Evolutionary conservation across 345 rosid genomes (phyloP), one percentile per base, ranked within the genome.

Genomic region (Raphanus sativus): DNA sequence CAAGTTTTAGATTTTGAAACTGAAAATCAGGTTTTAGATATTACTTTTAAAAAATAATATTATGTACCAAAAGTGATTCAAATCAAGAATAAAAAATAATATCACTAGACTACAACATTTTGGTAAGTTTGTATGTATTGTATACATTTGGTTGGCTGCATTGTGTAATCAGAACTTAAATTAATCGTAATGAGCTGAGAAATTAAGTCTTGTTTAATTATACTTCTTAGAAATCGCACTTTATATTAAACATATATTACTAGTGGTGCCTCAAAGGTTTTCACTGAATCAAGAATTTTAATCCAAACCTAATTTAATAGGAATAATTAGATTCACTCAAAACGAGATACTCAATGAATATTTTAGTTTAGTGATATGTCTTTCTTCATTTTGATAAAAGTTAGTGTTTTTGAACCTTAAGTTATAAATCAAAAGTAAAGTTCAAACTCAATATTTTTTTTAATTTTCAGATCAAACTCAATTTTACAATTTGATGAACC

Each of bases 101-200:
- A 5, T 32, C 34, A 32, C 34, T 32, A 32, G 34, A 32, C 34
- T 32, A 32, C 34, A 32, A 36, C 40, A 36, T 36, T 36, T 36
- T 36, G 34, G 34, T 32, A 36, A 36, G 40, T 8, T 36, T 36
- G 10, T 36, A 40, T 76, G 62, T 69, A 11, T 60, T 62, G 52
- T 11, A 67, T 28, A 4, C 4, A 30, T 60, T 24, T 70, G 21
- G 17, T 70, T 70, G 65, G 64, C 74, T 70, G 17, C 33, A 56
- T 24, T 70, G 29, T 56, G 24, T 36, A 2, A 12, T 25, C 8
- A 52, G 10, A 17, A 11, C 56, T 70, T 56, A 12, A 56, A 33
- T 21, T 70, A 30, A 8, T 68, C 12, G 15, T 21, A 21, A 21
- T 21, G 21, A 21, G 21, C 21, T 21, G 21, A 21, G 21, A 21